Evolutionary conservation across 495 filamentous ascomycete genomes (phyloP), one percentile per base, ranked within the genome.

Genomic region (Penicillium subrubescens): DNA sequence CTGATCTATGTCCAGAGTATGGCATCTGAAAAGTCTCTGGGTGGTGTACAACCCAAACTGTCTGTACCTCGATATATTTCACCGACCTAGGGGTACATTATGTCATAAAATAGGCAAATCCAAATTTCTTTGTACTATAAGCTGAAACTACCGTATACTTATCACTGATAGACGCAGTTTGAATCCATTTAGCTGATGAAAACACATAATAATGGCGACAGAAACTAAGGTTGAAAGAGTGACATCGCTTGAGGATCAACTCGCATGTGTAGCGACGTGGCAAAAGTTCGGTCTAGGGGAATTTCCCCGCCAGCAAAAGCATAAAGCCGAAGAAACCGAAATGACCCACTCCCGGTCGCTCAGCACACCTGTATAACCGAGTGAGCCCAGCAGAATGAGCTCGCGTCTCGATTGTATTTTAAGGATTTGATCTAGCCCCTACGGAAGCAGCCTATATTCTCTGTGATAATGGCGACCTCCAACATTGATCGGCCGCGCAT

Each of bases 261-360:
- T 51, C 25, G 25, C 23, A 4, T 51, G 46, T 27, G 46, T 12
- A 6, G n/a, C 21, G 19, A 46, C 23, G 48, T 52, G 48, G 48
- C 48, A 31, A 52, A 29, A 14, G 15, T 21, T 56, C 53, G 53
- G 53, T n/a, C 8, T 56, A 31, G 29, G 15, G 21, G 31, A 21
- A n/a, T 56, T 46, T 48, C 39, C 25, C 57, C 57, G 29, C 54
- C 14, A 5, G 23, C 19, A 34, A 15, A 61, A 21, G 21, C 67
- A 70, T 70, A 68, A 63, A 72, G 55, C 67, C 70, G 70, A 72
- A 65, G 68, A 65, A 61, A 53, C 63, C 66, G 69, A 66, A 21
- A 37, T 15, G 56, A 64, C 62, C 67, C 67, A 66, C 67, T 29
- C 10, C 4, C 25, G 23, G 15, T 21, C 46, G 11, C n/a, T 14